phyloP scores from a whole-genome alignment of 2,329 filamentous ascomycete species.

The Colletotrichum aenigma region DNA sequence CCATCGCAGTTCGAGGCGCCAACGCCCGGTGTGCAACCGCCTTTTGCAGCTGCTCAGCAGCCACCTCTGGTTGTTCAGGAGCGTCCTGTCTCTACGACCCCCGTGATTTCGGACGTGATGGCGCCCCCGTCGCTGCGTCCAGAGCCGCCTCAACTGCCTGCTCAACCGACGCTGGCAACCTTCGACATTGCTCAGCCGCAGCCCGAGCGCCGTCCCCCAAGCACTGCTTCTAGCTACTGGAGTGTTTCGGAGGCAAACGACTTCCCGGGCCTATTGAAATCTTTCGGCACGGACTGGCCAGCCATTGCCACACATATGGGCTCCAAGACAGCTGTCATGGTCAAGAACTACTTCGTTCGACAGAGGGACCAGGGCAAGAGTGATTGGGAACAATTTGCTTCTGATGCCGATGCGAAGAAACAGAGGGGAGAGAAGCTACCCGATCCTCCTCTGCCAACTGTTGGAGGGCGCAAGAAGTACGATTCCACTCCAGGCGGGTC shows the following conservation, averaged over 20 bases:
- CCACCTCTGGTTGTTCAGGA: constrained; percentile 30
- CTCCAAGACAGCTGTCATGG: constrained; percentile 86
- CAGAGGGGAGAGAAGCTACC: constrained; percentile 62
- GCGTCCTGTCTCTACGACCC: constrained; percentile 34
- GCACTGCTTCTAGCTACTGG: constrained; percentile 82
- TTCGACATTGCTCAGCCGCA: constrained; percentile 53
- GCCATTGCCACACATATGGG: constrained; percentile 80
- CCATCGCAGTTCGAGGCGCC: constrained; percentile 49
- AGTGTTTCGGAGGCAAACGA: constrained; percentile 82
- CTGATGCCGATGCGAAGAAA: constrained; percentile 63
- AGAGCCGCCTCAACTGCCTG: constrained; percentile 53
- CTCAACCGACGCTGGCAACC: constrained; percentile 51
- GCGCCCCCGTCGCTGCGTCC: constrained; percentile 61
- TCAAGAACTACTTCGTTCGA: constrained; percentile 71
- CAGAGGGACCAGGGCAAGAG: constrained; percentile 63
- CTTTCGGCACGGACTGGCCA: constrained; percentile 81
- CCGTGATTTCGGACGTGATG: constrained; percentile 57
- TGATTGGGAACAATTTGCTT: constrained; percentile 65
- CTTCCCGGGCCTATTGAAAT: constrained; percentile 72
- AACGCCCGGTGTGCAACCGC: constrained; percentile 45
- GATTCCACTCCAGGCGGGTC: constrained; percentile 46
- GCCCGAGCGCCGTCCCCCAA: constrained; percentile 55
- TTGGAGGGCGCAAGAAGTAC: constrained; percentile 55
- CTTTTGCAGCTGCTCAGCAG: constrained; percentile 38
- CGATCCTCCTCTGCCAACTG: constrained; percentile 60